Evolutionary conservation across 768 basidiomycete species (phyloP), one percentile per base, ranked within the genome.

Genomic region (Cantharellus cinnabarinus): DNA sequence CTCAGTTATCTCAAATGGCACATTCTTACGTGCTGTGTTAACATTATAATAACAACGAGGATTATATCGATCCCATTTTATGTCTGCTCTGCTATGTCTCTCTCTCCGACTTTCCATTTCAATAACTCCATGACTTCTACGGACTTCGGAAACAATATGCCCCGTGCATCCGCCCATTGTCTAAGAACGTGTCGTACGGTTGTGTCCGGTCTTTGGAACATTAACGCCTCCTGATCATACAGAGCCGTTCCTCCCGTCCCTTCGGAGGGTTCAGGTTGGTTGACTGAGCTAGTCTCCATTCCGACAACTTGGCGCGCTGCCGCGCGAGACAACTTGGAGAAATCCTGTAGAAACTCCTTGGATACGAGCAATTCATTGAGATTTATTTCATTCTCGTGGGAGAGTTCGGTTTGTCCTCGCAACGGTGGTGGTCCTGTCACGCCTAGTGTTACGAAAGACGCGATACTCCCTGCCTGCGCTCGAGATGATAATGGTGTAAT

Each of bases 241-340:
- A 57, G 56, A 5, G 40, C 56, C 52, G 7, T 10, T 10, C 10
- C 52, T 37, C 38, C 38, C 52, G 7, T 37, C 38, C 35, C 35
- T 37, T 37, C 52, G 38, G 1, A 7, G 35, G 52, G 14, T 14
- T 10, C 10, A 10, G 52, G 1, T 15, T 37, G 56, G 38, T 14
- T 15, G 34, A 89, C 71, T 0, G 71, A 72, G 14, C 70, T 69
- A 0, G 87, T 87, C 37, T 85, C 80, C 66, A 91, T 83, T 2
- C 89, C 91, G 29, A 81, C 80, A 56, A 89, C 82, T 70, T 94
- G 91, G 48, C 89, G 77, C 5, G 83, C 84, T n/a, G 94, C 62
- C 2, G 83, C 77, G 34, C 86, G 80, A 63, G 85, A 80, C 10
- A 94, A 73, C 50, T 75, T 74, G 40, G 73, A 72, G 15, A 87